Percentiles rank a stretch among this genome's conserved stretches.
Evolutionary conservation across 2,329 filamentous ascomycete species (phyloP).

Genomic region (Onygenales sp.): DNA sequence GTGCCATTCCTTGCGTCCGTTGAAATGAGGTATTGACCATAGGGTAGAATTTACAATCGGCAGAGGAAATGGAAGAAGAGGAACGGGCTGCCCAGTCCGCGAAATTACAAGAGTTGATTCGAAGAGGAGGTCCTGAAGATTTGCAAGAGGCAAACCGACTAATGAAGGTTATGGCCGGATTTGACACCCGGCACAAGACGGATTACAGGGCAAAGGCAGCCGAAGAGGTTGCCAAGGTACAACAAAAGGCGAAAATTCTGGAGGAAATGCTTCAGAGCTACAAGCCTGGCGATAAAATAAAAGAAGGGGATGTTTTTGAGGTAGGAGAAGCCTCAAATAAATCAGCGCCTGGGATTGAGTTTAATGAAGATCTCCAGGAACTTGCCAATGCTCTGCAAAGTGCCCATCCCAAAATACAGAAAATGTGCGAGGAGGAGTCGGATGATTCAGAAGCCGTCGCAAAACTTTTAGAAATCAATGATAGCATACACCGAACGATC

Average conservation of each 20-base stretch:
- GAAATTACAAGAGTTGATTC: conserved; percentile 95
- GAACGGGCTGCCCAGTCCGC: conserved; percentile 90
- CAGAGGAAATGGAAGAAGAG: conserved; percentile 98
- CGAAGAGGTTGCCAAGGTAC: conserved; percentile 87
- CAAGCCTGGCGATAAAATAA: conserved; percentile 68
- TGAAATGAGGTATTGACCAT: conserved; percentile 17
- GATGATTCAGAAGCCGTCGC: conserved; percentile 93
- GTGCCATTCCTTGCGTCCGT: conserved; percentile 26
- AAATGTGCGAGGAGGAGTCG: conserved; percentile 98
- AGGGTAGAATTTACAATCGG: conserved; percentile 77
- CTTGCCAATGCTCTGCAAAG: conserved; percentile 80
- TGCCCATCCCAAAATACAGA: conserved; percentile 96
- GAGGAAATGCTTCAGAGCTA: conserved; percentile 89
- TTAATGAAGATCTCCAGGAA: conserved; percentile 45
- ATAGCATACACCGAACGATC: conserved; percentile 95
- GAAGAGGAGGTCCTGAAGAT: conserved; percentile 82
- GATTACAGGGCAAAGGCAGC: conserved; percentile 97
- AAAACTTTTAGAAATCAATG: conserved; percentile 93
- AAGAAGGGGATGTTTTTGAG: conserved; percentile 59
- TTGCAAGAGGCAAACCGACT: conserved; percentile 92
- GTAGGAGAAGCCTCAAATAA: conserved; percentile 29
- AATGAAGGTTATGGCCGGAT: conserved; percentile 99
- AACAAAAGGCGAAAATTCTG: conserved; percentile 84
- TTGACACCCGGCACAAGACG: conserved; percentile 88
- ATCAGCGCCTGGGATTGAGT: background rate